phyloP scores from a whole-genome alignment of 2,329 filamentous ascomycete genomes.

The Teratosphaeria nubilosa region DNA sequence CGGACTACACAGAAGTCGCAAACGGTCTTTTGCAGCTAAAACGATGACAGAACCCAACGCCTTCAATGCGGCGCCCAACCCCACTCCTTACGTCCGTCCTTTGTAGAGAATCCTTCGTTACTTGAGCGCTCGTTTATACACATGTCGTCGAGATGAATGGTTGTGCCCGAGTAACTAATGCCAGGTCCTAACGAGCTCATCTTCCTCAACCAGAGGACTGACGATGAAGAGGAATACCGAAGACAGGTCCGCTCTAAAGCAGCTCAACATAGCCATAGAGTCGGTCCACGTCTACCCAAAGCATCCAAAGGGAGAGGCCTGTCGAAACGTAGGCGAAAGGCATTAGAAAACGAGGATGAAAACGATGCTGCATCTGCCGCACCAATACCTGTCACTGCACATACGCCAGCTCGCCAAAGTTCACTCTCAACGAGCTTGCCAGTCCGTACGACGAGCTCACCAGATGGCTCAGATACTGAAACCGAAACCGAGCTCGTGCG shows the following conservation, averaged over 20 bases:
- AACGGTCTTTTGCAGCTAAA: too few species aligned
- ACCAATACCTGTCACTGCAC: too few species aligned
- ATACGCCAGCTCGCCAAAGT: neutral
- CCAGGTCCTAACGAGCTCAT: neutral
- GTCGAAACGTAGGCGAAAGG: neutral
- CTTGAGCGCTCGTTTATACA: neutral
- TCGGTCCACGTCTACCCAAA: conserved; percentile 1
- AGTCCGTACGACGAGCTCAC: neutral
- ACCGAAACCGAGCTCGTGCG: neutral
- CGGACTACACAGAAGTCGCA: too few species aligned
- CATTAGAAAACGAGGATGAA: neutral
- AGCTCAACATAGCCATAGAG: conserved; percentile 6
- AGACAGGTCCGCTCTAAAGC: conserved; percentile 4
- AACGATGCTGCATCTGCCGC: too few species aligned
- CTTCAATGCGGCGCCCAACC: too few species aligned
- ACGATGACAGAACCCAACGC: too few species aligned
- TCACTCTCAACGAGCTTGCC: neutral
- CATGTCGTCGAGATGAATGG: neutral
- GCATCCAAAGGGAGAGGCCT: neutral
- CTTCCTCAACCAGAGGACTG: neutral
- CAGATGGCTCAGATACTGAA: neutral
- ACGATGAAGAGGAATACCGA: neutral
- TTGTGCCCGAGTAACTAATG: neutral
- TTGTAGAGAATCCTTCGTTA: too few species aligned
- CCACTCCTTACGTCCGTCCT: too few species aligned